These are phyloP conservation scores for Argentina anserina DNA, from an alignment of 306 rosid species.

Conservation along the genomic window DNA sequence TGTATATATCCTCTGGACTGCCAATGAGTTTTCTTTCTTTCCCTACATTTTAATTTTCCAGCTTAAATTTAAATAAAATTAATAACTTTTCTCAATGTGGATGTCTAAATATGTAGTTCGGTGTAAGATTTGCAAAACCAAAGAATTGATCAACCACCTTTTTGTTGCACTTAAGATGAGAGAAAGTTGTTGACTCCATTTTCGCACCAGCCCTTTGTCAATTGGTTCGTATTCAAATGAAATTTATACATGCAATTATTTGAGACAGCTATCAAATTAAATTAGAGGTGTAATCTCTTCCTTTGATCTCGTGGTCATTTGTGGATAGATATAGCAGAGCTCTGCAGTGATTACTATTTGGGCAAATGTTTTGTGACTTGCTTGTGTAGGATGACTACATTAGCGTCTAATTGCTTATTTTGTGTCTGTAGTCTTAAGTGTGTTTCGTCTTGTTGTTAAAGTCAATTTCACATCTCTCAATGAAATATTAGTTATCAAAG, in stretches of 20 bases:
- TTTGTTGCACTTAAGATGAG: background rate
- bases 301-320: background rate
- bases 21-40: background rate
- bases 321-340: background rate
- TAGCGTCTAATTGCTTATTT: background rate
- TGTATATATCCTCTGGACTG: background rate
- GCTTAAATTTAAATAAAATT: background rate
- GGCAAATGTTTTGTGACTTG: background rate
- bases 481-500: background rate
- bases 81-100: background rate
- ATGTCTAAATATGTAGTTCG: background rate
- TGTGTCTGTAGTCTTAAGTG: background rate
- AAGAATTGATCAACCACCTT: background rate
- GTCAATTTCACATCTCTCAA: background rate
- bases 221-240: background rate
- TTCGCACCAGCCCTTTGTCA: background rate
- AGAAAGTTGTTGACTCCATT: background rate
- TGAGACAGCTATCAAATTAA: too few relatives aligned
- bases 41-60: background rate
- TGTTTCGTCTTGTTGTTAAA: background rate
- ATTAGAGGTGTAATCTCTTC: background rate
- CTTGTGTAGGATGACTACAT: background rate
- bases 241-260: background rate
- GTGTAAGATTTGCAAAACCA: background rate
- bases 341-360: background rate